Conservation (phyloP, 768 basidiomycete genomes). For the Tylopilus sp. region DNA sequence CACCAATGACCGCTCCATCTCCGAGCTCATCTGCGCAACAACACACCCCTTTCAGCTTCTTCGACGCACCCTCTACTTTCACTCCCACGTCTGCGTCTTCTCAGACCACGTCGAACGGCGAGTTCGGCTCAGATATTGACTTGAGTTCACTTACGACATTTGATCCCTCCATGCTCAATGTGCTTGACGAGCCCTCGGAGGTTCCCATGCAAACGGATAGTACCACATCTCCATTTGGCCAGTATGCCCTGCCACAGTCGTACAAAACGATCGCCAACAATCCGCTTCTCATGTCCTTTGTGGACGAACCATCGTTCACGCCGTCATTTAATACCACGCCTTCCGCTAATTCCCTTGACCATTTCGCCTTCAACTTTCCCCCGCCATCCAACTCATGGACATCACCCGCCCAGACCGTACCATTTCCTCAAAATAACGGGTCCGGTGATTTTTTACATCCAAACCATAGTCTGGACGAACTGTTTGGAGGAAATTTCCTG, state of each 20-base stretch:
- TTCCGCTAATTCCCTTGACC: constrained; percentile 24
- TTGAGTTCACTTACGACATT: constrained; percentile 68
- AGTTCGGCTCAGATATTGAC: constrained; percentile 38
- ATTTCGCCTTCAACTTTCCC: constrained; percentile 46
- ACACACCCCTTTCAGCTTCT: constrained; percentile 25
- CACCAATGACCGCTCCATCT: constrained; percentile 19
- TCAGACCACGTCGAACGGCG: constrained; percentile 27
- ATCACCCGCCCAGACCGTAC: constrained; percentile 12
- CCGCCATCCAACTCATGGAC: constrained; percentile 33
- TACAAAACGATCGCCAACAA: constrained; percentile 83
- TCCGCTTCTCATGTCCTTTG: constrained; percentile 82
- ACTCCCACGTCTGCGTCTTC: constrained; percentile 27
- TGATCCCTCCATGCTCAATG: constrained; percentile 62
- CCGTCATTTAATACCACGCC: constrained; percentile 15
- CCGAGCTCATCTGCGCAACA: constrained; percentile 20
- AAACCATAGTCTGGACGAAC: constrained; percentile 38
- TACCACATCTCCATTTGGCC: constrained; percentile 44
- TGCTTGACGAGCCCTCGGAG: constrained; percentile 61
- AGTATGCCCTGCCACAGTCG: constrained; percentile 41
- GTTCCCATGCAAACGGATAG: constrained; percentile 59
- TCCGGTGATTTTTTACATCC: constrained; percentile 25
- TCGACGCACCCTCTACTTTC: constrained; percentile 21
- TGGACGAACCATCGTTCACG: constrained; percentile 44
- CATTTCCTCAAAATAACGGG: constrained; percentile 18
- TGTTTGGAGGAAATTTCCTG: constrained; percentile 42